Percentiles rank a stretch among this genome's conserved stretches.
phyloP scores from a whole-genome alignment of 2,329 filamentous ascomycete genomes.

The Decorospora gaudefroyi region DNA sequence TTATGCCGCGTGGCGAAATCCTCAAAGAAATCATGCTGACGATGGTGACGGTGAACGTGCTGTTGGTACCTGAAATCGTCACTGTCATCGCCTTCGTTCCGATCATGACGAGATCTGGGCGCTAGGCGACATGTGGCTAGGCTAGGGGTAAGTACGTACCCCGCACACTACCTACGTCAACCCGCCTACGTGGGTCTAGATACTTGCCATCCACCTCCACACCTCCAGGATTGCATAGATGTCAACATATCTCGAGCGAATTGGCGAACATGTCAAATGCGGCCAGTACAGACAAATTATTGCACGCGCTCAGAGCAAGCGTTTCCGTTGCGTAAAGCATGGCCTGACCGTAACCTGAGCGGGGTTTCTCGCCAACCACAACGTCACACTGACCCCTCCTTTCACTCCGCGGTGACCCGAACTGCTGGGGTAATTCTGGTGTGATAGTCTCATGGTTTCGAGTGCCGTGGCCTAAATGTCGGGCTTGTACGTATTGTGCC shows the following conservation, averaged over 20 bases:
- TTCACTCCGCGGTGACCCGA: slow-evolving; percentile 9
- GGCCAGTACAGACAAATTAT: background rate
- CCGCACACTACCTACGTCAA: background rate
- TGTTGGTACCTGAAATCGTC: slow-evolving; percentile 7
- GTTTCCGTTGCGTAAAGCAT: slow-evolving; percentile 1
- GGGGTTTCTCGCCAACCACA: slow-evolving; percentile 4
- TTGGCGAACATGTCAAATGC: no score
- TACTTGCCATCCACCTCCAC: no score
- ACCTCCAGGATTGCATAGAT: no score
- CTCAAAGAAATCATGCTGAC: slow-evolving; percentile 9
- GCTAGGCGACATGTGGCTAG: slow-evolving; percentile 9
- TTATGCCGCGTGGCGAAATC: background rate
- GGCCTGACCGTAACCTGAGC: slow-evolving; percentile 1
- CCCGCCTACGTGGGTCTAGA: background rate
- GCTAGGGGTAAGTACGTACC: slow-evolving; percentile 6
- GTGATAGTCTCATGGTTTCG: background rate
- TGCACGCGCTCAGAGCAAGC: background rate
- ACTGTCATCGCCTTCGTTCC: slow-evolving; percentile 1
- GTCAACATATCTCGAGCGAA: no score
- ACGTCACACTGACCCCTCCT: slow-evolving; percentile 27
- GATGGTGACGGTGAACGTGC: background rate
- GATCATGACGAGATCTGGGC: slow-evolving; percentile 7
- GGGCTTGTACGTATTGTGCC: background rate
- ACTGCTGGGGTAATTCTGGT: background rate
- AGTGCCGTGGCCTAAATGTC: background rate